These are phyloP conservation scores for Calonectria pseudoreteaudii DNA, from an alignment of 2,329 filamentous ascomycete genomes.

Conservation along the genomic window DNA sequence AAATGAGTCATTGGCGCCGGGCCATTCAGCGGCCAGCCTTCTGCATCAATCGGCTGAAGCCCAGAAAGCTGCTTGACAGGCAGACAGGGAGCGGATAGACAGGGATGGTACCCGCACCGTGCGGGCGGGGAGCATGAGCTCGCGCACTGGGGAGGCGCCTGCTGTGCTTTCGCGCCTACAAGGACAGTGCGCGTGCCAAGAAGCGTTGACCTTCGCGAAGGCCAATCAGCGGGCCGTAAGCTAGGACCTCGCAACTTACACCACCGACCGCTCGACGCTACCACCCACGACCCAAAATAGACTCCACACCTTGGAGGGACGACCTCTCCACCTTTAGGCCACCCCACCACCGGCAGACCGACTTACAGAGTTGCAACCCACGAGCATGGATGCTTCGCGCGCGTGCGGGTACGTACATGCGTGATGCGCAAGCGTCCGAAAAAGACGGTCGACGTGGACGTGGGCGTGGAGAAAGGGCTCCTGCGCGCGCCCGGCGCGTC, in stretches of 20 bases:
- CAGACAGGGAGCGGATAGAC: slow-evolving; percentile 1
- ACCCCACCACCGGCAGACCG: slow-evolving; percentile 5
- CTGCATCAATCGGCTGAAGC: slow-evolving; percentile 45
- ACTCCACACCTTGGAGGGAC: slow-evolving; percentile 8
- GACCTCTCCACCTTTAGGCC: not conserved
- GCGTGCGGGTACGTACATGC: slow-evolving; percentile 23
- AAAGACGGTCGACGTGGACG: slow-evolving; percentile 33
- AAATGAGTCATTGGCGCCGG: slow-evolving; percentile 48
- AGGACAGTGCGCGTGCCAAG: not conserved
- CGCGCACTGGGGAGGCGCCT: slow-evolving; percentile 29
- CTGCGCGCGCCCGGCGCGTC: slow-evolving; percentile 11
- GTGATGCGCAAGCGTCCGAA: slow-evolving; percentile 10
- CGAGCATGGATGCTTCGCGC: slow-evolving; percentile 13
- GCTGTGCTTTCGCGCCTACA: slow-evolving; percentile 11
- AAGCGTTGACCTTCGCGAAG: not conserved
- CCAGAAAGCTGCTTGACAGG: slow-evolving; percentile 39
- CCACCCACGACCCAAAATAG: slow-evolving; percentile 24
- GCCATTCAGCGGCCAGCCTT: slow-evolving; percentile 46
- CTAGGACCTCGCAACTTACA: not conserved
- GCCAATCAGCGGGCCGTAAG: not conserved
- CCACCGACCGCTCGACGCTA: not conserved
- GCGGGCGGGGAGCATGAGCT: slow-evolving; percentile 11
- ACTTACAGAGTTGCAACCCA: not conserved
- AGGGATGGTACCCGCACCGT: slow-evolving; percentile 10
- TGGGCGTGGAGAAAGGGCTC: slow-evolving; percentile 13